A percentile compares a stretch with the other conserved stretches of the same genome.
Evolutionary conservation across 768 basidiomycete species (phyloP).

Genomic region (Boletus vermiculosoides): DNA sequence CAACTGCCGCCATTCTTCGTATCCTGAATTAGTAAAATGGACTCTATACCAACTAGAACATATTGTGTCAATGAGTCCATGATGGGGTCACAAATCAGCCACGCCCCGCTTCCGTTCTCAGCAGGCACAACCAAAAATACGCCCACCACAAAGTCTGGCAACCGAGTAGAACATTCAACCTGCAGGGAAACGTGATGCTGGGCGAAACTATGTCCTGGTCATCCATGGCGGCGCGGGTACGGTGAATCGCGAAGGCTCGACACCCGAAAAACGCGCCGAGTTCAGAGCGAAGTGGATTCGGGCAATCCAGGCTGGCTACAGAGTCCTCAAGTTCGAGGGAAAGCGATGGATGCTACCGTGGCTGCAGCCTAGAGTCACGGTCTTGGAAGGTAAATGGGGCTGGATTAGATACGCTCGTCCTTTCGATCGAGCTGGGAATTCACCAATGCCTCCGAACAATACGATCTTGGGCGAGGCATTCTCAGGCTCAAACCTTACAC

Average conservation of each 20-base stretch:
- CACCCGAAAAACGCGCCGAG: conserved; percentile 55
- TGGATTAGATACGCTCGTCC: background rate
- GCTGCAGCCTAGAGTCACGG: conserved; percentile 44
- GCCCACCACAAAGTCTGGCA: background rate
- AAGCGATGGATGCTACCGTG: too few relatives aligned
- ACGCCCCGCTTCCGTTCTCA: background rate
- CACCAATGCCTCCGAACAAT: background rate
- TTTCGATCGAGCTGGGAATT: background rate
- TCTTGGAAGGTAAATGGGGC: conserved; percentile 60
- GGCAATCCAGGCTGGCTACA: conserved; percentile 39
- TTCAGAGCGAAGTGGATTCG: conserved; percentile 55
- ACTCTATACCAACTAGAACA: too few relatives aligned
- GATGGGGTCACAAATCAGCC: too few relatives aligned
- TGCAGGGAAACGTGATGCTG: conserved; percentile 3
- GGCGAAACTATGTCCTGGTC: conserved; percentile 46
- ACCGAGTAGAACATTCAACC: background rate
- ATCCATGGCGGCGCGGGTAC: conserved; percentile 82
- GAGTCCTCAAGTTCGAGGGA: too few relatives aligned
- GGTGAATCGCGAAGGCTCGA: conserved; percentile 54
- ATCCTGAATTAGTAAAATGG: too few relatives aligned
- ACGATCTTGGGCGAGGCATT: too few relatives aligned
- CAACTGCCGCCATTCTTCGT: too few relatives aligned
- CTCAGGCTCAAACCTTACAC: too few relatives aligned
- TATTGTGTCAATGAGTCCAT: too few relatives aligned
- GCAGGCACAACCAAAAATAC: conserved; percentile 5